These are phyloP conservation scores for Aechmea fasciata DNA, from an alignment of 176 grass and related monocot genomes.

Conservation along the genomic window DNA sequence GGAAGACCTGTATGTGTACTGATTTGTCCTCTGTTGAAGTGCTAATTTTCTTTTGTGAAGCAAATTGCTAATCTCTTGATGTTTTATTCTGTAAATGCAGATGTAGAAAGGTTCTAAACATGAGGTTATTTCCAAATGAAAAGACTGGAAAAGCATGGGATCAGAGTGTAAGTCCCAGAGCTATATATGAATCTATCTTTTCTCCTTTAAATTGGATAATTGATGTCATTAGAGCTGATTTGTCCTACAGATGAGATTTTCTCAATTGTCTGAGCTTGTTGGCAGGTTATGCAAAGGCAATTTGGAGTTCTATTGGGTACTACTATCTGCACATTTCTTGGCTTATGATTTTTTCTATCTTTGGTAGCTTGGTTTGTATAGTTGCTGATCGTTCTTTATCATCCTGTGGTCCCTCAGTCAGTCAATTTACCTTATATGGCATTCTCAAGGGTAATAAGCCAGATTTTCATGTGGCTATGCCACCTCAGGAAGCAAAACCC, in stretches of 20 bases:
- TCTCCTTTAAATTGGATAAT: neutral
- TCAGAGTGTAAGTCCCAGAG: conserved; percentile 50
- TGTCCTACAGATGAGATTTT: neutral
- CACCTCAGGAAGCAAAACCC: conserved; percentile 77
- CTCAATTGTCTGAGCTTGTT: neutral
- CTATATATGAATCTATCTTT: neutral
- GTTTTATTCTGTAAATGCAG: conserved; percentile 21
- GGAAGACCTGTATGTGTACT: neutral
- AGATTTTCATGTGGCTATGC: conserved; percentile 98
- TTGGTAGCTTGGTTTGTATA: conserved; percentile 5
- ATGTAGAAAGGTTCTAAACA: conserved; percentile 82
- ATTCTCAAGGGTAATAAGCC: conserved; percentile 93
- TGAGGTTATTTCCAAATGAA: conserved; percentile 81
- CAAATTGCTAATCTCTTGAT: neutral
- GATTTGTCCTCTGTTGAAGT: neutral
- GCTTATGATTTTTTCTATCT: conserved; percentile 9
- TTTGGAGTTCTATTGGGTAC: conserved; percentile 74
- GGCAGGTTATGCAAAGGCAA: conserved; percentile 73
- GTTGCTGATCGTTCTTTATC: conserved; percentile 12
- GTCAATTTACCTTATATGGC: conserved; percentile 93
- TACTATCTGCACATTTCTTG: neutral
- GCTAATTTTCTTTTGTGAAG: neutral
- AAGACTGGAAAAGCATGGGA: conserved; percentile 83
- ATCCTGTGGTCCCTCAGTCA: conserved; percentile 39
- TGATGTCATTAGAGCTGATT: neutral